Percentiles rank a stretch among this genome's conserved stretches.
phyloP scores from a whole-genome alignment of 805 yeast species.

The Wickerhamiella nectarea region DNA sequence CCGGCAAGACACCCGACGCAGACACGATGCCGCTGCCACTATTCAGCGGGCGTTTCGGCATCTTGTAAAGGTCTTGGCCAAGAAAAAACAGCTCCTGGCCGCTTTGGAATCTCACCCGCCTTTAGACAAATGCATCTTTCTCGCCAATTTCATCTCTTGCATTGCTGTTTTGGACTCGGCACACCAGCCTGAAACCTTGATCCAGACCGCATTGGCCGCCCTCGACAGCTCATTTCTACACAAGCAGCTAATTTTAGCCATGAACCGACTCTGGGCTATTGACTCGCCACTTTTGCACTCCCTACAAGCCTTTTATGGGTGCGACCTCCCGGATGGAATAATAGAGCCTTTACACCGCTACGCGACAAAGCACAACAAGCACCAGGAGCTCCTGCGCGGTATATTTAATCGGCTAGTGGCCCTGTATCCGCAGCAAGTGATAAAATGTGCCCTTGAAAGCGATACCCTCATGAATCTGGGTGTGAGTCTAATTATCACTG shows the following conservation, averaged over 20 bases:
- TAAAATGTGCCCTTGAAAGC: neutral
- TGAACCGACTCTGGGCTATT: neutral
- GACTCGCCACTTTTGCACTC: neutral
- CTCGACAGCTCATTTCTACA: neutral
- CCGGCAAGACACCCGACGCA: constrained; percentile 43
- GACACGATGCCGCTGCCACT: constrained; percentile 34
- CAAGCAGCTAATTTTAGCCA: neutral
- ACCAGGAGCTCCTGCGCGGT: neutral
- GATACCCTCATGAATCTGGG: constrained; percentile 3
- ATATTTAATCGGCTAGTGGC: neutral
- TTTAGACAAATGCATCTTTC: constrained; percentile 14
- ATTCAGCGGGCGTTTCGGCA: constrained; percentile 40
- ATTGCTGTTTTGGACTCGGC: neutral
- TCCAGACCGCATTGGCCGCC: neutral
- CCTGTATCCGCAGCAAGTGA: neutral
- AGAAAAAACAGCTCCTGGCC: constrained; percentile 26
- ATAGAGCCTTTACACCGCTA: neutral
- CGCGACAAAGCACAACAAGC: neutral
- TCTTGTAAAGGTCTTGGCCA: constrained; percentile 25
- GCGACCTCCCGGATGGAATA: neutral
- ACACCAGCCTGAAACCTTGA: neutral
- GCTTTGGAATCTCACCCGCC: neutral
- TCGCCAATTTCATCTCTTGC: constrained; percentile 5
- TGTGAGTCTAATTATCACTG: neutral
- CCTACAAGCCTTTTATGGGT: neutral